Evolutionary conservation across 1,139 yeast genomes (phyloP).

Genomic region (Magnusiomyces suaveolens): DNA sequence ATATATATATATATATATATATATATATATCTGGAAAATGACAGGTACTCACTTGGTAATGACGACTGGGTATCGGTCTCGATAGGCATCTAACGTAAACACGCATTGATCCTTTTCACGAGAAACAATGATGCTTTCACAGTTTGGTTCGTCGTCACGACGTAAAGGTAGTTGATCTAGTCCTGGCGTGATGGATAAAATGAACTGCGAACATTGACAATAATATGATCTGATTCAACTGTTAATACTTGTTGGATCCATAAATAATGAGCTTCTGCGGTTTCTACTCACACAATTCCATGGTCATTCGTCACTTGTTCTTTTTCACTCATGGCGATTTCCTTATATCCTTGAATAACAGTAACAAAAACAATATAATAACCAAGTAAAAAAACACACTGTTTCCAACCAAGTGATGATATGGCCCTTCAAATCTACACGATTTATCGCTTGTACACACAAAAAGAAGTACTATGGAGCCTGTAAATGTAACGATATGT

Average conservation of each 20-base stretch:
- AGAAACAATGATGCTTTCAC: conserved; percentile 8
- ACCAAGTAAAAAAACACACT: not conserved
- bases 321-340: not conserved
- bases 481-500: no score
- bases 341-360: not conserved
- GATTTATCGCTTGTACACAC: no score
- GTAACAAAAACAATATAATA: not conserved
- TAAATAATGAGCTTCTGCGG: no score
- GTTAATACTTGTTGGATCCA: not conserved
- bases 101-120: conserved; percentile 8
- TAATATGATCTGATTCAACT: conserved; percentile 6
- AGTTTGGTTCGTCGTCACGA: not conserved
- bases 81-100: conserved; percentile 7
- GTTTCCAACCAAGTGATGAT: not conserved
- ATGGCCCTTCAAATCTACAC: not conserved
- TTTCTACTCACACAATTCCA: no score
- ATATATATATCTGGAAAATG: not conserved
- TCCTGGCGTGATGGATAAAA: conserved; percentile 9
- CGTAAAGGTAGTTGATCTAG: conserved; percentile 8
- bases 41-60: conserved; percentile 6
- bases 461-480: no score
- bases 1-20: no score
- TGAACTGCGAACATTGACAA: conserved; percentile 11
- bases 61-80: conserved; percentile 7
- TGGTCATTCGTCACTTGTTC: not conserved